Evolutionary conservation across 2,329 filamentous ascomycete genomes (phyloP), one percentile per base, ranked within the genome.

Genomic region (Aspergillus calidoustus): DNA sequence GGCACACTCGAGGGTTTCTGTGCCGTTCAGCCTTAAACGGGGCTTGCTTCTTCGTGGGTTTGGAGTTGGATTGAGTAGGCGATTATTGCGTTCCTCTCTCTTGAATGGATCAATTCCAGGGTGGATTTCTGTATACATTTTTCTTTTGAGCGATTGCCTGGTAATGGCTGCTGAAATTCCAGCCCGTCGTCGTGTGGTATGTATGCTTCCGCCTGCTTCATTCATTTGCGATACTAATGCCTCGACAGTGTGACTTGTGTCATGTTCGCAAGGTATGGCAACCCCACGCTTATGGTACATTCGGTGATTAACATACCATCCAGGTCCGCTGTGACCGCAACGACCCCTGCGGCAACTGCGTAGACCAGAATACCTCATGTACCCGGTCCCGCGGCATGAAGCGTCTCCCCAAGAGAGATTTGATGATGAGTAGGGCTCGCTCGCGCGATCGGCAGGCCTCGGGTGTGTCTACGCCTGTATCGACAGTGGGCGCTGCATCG

Each of bases 241-340:
- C 4, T 54, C 15, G 11, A 30, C 56, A 68, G 67, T 69, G 66
- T 25, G 67, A 69, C 28, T 38, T 53, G 15, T 69, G 66, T 22
- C 64, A 69, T 61, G 56, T 63, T 5, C 61, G 67, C 54, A 68
- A 69, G 63, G 67, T 68, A 64, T 28, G 19, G 9, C 13, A 9
- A 22, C n/a, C 44, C n/a, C 31, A 34, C 15, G 11, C 1, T 4
- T 11, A 3, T 11, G 25, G 25, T 41, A 13, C 34, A 38, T 38
- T 5, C 34, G 15, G 25, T 11, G 13, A 11, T 25, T 31, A 15
- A 22, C 6, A 11, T 11, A 23, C 15, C 22, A 53, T 9, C 6
- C 49, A 70, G 68, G 67, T 70, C 48, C 67, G 67, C 28, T 70
- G 68, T 51, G 67, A 70, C 56, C 60, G 67, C 22, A 57, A 63